A percentile compares a stretch with the other conserved stretches of the same genome.
phyloP scores from a whole-genome alignment of 1,284 basidiomycete genomes.

The Cryptococcus floricola region DNA sequence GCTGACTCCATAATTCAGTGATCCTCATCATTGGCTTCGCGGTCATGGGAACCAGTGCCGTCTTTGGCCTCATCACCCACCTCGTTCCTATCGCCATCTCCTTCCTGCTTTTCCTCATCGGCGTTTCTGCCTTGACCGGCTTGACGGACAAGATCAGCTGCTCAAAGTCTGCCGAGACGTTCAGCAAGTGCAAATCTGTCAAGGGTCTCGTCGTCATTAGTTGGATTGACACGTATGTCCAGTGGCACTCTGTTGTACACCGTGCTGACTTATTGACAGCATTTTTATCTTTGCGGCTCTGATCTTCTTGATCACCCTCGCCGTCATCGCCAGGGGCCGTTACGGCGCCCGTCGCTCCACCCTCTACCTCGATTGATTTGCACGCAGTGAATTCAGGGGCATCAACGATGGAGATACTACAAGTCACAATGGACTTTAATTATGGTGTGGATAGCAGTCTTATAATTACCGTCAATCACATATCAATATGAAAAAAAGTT shows the following conservation, averaged over 20 bases:
- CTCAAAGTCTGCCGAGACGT: constrained; percentile 27
- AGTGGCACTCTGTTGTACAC: background rate
- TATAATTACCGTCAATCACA: background rate
- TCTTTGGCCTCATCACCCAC: constrained; percentile 48
- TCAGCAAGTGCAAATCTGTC: constrained; percentile 44
- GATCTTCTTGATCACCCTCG: constrained; percentile 44
- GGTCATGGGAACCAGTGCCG: constrained; percentile 29
- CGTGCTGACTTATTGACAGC: constrained; percentile 7
- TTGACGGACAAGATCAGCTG: constrained; percentile 44
- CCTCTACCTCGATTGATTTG: constrained; percentile 36
- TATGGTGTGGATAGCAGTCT: background rate
- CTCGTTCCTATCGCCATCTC: constrained; percentile 43
- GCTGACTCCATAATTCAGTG: constrained; percentile 20
- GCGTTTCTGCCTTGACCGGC: constrained; percentile 44
- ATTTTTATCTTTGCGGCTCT: constrained; percentile 31
- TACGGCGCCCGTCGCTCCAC: constrained; percentile 37
- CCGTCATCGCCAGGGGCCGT: constrained; percentile 45
- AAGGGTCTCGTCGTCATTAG: constrained; percentile 45
- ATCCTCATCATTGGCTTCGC: constrained; percentile 46
- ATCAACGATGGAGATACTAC: background rate
- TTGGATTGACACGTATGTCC: constrained; percentile 48
- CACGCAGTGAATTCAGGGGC: background rate
- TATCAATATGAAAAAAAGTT: too few species aligned
- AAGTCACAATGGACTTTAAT: background rate
- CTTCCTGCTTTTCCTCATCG: constrained; percentile 49